These are phyloP conservation scores for Scheffersomyces titani DNA, from an alignment of 1,139 yeast species.

Conservation along the genomic window DNA sequence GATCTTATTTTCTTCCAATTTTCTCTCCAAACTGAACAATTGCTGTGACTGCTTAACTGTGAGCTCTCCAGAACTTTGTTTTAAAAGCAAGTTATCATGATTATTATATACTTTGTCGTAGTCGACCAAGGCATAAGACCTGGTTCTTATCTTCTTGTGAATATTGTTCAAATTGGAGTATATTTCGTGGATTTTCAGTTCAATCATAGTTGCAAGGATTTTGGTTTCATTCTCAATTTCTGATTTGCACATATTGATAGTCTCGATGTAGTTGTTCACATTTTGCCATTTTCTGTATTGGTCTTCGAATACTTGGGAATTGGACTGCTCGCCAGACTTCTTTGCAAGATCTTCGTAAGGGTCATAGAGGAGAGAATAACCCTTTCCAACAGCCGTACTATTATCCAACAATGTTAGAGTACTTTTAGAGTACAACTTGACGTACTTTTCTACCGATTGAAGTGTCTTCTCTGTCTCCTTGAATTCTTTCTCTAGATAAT, in stretches of 20 bases:
- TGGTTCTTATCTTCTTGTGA: conserved; percentile 21
- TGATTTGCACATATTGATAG: conserved; percentile 12
- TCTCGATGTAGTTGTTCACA: conserved; percentile 16
- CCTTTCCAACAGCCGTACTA: not conserved
- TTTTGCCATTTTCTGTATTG: conserved; percentile 22
- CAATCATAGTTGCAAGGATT: conserved; percentile 13
- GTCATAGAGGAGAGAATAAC: not conserved
- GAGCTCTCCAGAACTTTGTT: conserved; percentile 23
- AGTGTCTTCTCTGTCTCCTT: conserved; percentile 16
- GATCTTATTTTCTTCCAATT: conserved; percentile 24
- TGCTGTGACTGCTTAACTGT: conserved; percentile 31
- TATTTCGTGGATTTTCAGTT: conserved; percentile 20
- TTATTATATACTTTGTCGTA: conserved; percentile 31
- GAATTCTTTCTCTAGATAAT: conserved; percentile 23
- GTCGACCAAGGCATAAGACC: conserved; percentile 36
- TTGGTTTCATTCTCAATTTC: conserved; percentile 17
- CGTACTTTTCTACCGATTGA: conserved; percentile 20
- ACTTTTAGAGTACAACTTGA: conserved; percentile 13
- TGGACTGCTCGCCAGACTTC: not conserved
- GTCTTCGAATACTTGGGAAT: not conserved
- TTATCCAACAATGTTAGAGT: conserved; percentile 13
- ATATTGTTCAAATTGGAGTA: conserved; percentile 20
- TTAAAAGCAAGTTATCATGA: conserved; percentile 25
- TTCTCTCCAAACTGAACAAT: conserved; percentile 32
- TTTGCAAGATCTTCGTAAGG: not conserved